phyloP scores from a whole-genome alignment of 495 filamentous ascomycete genomes.

The Aspergillus mulundensis region DNA sequence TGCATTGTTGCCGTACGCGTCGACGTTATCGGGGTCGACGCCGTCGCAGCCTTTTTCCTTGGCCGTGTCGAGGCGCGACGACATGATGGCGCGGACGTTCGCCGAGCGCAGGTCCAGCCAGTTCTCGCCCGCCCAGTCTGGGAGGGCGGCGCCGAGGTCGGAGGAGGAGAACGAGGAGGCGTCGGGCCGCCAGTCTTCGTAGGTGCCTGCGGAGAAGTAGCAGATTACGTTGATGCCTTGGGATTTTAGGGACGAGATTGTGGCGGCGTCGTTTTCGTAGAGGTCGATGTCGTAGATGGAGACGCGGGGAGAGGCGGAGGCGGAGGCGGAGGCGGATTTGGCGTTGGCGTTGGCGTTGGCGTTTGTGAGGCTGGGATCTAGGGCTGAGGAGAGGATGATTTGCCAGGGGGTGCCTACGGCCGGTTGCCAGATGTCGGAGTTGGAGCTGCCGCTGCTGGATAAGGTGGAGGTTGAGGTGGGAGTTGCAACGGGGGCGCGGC shows the following conservation, averaged over 20 bases:
- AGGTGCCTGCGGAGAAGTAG: constrained; percentile 69
- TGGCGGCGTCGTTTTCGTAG: constrained; percentile 51
- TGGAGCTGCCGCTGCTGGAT: neutral
- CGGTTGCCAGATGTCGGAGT: constrained; percentile 43
- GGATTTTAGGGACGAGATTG: constrained; percentile 46
- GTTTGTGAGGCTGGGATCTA: constrained; percentile 27
- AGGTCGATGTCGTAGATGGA: constrained; percentile 38
- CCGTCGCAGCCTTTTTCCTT: constrained; percentile 61
- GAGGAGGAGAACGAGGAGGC: constrained; percentile 42
- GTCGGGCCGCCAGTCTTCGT: constrained; percentile 58
- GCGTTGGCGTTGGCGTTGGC: constrained; percentile 43
- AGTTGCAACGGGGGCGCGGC: no score
- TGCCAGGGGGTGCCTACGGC: constrained; percentile 50
- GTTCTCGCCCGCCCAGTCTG: constrained; percentile 63
- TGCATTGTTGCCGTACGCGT: constrained; percentile 52
- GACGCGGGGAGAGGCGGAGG: no score
- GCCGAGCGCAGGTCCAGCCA: constrained; percentile 59
- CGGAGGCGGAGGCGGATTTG: neutral
- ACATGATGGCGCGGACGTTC: constrained; percentile 58
- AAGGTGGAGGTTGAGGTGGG: neutral
- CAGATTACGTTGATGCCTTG: constrained; percentile 59
- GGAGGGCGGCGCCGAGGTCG: constrained; percentile 51
- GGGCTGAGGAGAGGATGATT: constrained; percentile 38
- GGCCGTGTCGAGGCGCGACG: constrained; percentile 51
- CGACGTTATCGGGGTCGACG: constrained; percentile 70